These are phyloP conservation scores for Ligustrum vulgare DNA, from an alignment of 257 asterid genomes.

Conservation along the genomic window DNA sequence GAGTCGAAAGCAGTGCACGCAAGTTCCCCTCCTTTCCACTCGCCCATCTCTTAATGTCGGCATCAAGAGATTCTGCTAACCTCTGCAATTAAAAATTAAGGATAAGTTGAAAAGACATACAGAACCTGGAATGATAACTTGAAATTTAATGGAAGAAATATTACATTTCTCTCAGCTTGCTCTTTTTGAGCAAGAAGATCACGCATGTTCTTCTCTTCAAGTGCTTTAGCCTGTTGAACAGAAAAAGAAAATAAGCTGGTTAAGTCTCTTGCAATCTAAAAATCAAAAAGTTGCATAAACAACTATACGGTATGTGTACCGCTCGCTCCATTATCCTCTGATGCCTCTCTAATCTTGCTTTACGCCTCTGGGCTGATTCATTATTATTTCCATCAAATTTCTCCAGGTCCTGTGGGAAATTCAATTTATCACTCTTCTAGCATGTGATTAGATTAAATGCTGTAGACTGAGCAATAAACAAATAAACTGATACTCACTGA, in stretches of 20 bases:
- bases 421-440: conserved; percentile 26
- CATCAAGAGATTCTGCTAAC: conserved; percentile 85
- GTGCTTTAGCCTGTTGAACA: conserved; percentile 79
- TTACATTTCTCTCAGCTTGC: conserved; percentile 97
- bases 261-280: conserved; percentile 2
- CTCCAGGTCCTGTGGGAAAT: conserved; percentile 74
- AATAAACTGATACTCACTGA: conserved; percentile 55
- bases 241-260: conserved; percentile 12
- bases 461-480: conserved; percentile 20
- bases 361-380: conserved; percentile 90
- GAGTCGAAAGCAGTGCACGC: conserved; percentile 96
- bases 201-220: conserved; percentile 92
- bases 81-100: conserved; percentile 61
- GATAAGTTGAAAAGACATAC: background rate
- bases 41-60: conserved; percentile 96
- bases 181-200: conserved; percentile 91
- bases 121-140: background rate
- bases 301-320: conserved; percentile 44
- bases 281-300: conserved; percentile 15
- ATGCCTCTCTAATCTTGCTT: conserved; percentile 93
- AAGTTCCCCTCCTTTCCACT: conserved; percentile 90
- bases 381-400: conserved; percentile 40
- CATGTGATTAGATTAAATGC: conserved; percentile 14
- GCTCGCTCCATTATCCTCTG: conserved; percentile 98
- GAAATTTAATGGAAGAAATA: conserved; percentile 14